Percentiles rank a stretch among this genome's conserved stretches.
Conservation (phyloP, 2,329 filamentous ascomycete species). For the Raffaelea albimanens region DNA sequence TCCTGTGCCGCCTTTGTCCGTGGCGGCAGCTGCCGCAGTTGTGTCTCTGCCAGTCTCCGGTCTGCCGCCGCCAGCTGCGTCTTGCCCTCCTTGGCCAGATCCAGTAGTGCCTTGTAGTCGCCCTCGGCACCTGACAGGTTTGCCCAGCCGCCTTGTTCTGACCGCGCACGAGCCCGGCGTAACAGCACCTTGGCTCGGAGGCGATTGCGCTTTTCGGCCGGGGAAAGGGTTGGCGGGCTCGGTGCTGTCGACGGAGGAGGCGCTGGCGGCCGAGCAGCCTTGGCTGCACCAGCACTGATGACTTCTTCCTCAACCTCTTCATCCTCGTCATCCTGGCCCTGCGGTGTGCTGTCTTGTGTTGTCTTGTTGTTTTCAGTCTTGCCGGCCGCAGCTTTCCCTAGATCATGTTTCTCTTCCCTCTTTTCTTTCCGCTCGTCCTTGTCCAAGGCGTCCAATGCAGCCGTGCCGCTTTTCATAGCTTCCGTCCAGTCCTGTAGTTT, state of each 20-base stretch:
- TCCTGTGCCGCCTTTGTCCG: constrained; percentile 71
- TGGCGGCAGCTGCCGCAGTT: constrained; percentile 56
- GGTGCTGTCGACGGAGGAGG: too few relatives aligned
- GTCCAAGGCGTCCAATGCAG: constrained; percentile 64
- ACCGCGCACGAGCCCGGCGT: constrained; percentile 64
- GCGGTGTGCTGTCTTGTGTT: constrained; percentile 5
- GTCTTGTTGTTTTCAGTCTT: constrained; percentile 15
- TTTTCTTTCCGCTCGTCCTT: too few relatives aligned
- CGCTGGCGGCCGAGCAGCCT: constrained; percentile 30
- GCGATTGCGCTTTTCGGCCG: constrained; percentile 55
- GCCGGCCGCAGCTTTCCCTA: constrained; percentile 28
- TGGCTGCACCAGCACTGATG: constrained; percentile 47
- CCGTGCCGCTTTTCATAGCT: constrained; percentile 63
- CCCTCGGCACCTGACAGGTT: constrained; percentile 67
- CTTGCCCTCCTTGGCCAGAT: constrained; percentile 24
- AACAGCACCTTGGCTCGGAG: constrained; percentile 78
- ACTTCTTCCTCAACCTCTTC: constrained; percentile 46
- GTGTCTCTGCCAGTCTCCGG: constrained; percentile 54
- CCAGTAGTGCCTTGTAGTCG: constrained; percentile 64
- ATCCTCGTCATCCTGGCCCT: constrained; percentile 22
- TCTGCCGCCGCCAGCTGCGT: constrained; percentile 57
- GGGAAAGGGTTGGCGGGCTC: constrained; percentile 16
- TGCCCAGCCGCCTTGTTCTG: constrained; percentile 67
- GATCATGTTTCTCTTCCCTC: too few relatives aligned
- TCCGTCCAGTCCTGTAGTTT: constrained; percentile 81